These are phyloP conservation scores for Aspergillus conjunctus DNA, from an alignment of 495 filamentous ascomycete genomes.

Conservation along the genomic window DNA sequence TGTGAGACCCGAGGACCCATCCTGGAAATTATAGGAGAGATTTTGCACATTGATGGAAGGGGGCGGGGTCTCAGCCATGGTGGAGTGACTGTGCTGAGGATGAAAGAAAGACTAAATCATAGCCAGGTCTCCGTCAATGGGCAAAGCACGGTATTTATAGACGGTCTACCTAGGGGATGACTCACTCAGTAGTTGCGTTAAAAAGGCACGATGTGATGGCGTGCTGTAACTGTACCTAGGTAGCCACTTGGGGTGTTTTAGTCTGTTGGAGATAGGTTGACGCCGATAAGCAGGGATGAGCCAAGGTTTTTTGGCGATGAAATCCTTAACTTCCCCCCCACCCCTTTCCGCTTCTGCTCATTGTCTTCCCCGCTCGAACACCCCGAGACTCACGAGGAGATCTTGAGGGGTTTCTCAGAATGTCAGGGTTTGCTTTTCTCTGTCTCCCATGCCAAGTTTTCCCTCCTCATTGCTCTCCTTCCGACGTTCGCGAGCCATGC, in stretches of 20 bases:
- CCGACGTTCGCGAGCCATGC: slow-evolving; percentile 33
- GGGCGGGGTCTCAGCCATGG: slow-evolving; percentile 25
- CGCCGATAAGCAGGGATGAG: neutral
- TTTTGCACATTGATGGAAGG: slow-evolving; percentile 68
- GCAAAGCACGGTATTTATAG: no score
- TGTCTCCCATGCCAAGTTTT: slow-evolving; percentile 19
- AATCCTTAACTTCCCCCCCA: slow-evolving; percentile 8
- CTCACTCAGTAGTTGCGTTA: slow-evolving; percentile 8
- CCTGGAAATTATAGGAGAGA: slow-evolving; percentile 88
- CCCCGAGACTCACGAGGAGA: neutral
- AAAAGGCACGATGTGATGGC: slow-evolving; percentile 16
- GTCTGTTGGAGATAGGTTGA: neutral
- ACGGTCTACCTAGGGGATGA: slow-evolving; percentile 2
- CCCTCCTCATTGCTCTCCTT: slow-evolving; percentile 14
- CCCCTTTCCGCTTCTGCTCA: slow-evolving; percentile 3
- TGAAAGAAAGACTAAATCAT: neutral
- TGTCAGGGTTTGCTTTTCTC: slow-evolving; percentile 1
- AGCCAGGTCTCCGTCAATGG: neutral
- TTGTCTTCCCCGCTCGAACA: neutral
- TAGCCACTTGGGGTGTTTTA: neutral
- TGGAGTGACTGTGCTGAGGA: neutral
- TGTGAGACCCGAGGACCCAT: slow-evolving; percentile 71
- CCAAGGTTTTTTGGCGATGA: slow-evolving; percentile 9
- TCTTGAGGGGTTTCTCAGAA: slow-evolving; percentile 6
- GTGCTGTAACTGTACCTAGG: neutral